Conservation (phyloP, 1,139 yeast species). For the Geotrichum siamense region DNA sequence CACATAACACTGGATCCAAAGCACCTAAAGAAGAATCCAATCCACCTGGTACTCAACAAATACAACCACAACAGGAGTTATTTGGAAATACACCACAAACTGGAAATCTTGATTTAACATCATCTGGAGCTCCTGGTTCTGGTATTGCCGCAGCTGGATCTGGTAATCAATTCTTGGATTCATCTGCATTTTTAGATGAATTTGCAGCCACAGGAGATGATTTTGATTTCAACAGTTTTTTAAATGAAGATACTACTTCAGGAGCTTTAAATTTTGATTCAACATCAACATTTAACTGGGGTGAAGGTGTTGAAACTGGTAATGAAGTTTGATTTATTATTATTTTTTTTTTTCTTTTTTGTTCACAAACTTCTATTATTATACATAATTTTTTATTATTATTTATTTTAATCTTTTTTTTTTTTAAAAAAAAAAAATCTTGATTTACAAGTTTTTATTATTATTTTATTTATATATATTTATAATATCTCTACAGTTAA, state of each 20-base stretch:
- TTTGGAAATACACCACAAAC: slow-evolving; percentile 1
- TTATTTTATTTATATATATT: too few species aligned
- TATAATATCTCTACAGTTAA: too few species aligned
- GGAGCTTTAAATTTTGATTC: slow-evolving; percentile 29
- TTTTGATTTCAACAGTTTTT: slow-evolving; percentile 33
- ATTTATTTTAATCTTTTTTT: background rate
- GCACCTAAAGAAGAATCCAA: slow-evolving; percentile 4
- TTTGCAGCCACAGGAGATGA: slow-evolving; percentile 28
- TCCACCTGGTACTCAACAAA: slow-evolving; percentile 15
- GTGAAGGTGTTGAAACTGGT: slow-evolving; percentile 31
- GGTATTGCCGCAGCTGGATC: slow-evolving; percentile 10
- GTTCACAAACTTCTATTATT: background rate
- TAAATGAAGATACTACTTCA: slow-evolving; percentile 31
- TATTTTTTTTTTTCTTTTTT: background rate
- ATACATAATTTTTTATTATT: too few species aligned
- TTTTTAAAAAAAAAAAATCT: too few species aligned
- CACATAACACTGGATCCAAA: slow-evolving; percentile 23
- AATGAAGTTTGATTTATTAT: slow-evolving; percentile 22
- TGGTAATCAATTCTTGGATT: slow-evolving; percentile 23
- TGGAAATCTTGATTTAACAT: slow-evolving; percentile 6
- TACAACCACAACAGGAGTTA: slow-evolving; percentile 7
- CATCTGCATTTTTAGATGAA: slow-evolving; percentile 29
- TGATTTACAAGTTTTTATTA: too few species aligned
- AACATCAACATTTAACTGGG: slow-evolving; percentile 28
- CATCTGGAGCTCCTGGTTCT: background rate